Percentiles rank a stretch among this genome's conserved stretches.
Evolutionary conservation across 768 basidiomycete species (phyloP).

Genomic region (Pulveroboletus sp.): DNA sequence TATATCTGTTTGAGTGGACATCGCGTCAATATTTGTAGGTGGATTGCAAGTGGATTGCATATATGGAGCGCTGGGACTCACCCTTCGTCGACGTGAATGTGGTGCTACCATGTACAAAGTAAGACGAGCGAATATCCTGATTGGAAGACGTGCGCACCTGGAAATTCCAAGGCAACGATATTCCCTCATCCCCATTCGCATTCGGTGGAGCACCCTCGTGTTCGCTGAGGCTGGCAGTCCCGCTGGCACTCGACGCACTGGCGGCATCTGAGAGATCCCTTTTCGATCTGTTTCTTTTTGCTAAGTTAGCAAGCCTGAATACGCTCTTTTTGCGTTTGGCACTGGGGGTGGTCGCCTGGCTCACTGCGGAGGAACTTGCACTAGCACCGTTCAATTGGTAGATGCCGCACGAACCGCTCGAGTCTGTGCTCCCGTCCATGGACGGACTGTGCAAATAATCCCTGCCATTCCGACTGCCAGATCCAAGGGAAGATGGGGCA

Average conservation of each 20-base stretch:
- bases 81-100: conserved; percentile 79
- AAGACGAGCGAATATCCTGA: neutral
- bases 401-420: conserved; percentile 18
- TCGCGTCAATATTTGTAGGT: neutral
- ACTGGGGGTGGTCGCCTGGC: conserved; percentile 1
- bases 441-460: conserved; percentile 16
- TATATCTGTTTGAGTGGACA: conserved; percentile 38
- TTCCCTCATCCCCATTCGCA: conserved; percentile 51
- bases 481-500: conserved; percentile 20
- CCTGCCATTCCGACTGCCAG: conserved; percentile 5
- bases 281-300: conserved; percentile 31
- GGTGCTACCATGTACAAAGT: conserved; percentile 45
- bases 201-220: neutral
- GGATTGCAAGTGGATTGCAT: neutral
- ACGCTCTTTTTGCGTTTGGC: conserved; percentile 29
- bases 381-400: conserved; percentile 18
- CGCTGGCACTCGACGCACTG: conserved; percentile 14
- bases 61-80: conserved; percentile 31
- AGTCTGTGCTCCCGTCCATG: conserved; percentile 27
- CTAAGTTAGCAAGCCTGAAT: conserved; percentile 36
- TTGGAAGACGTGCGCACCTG: conserved; percentile 41
- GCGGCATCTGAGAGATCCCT: conserved; percentile 26
- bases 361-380: conserved; percentile 12
- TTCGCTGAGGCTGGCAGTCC: conserved; percentile 13
- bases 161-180: conserved; percentile 74